These are phyloP conservation scores for Chrysoporthe puriensis DNA, from an alignment of 2,329 filamentous ascomycete genomes.

Conservation along the genomic window DNA sequence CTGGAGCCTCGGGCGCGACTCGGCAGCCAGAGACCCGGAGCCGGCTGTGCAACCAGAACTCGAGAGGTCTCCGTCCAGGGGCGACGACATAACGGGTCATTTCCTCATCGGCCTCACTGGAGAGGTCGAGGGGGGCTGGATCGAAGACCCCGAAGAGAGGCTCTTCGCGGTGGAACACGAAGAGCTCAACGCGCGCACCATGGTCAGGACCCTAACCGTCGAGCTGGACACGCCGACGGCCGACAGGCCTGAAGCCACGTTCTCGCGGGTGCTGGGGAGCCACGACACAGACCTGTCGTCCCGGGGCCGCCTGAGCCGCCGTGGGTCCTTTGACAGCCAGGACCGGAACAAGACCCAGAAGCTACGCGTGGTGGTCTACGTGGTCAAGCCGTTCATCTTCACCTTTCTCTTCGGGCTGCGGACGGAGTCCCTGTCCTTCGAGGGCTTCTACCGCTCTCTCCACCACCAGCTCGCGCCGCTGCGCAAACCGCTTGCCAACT, in stretches of 20 bases:
- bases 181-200: slow-evolving; percentile 56
- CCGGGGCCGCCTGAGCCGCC: slow-evolving; percentile 17
- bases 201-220: slow-evolving; percentile 69
- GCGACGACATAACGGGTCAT: slow-evolving; percentile 41
- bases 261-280: slow-evolving; percentile 50
- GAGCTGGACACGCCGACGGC: slow-evolving; percentile 56
- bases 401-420: slow-evolving; percentile 70
- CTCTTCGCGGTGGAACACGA: slow-evolving; percentile 33
- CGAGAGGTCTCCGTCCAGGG: slow-evolving; percentile 16
- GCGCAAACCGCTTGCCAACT: slow-evolving; percentile 57
- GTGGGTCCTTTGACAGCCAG: slow-evolving; percentile 46
- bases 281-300: slow-evolving; percentile 37
- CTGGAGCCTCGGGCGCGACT: slow-evolving; percentile 51
- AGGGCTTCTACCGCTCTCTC: slow-evolving; percentile 61
- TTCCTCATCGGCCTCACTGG: slow-evolving; percentile 73
- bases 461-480: slow-evolving; percentile 65
- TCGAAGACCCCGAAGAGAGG: slow-evolving; percentile 38
- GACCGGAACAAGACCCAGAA: slow-evolving; percentile 59
- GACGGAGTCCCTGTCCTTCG: slow-evolving; percentile 61
- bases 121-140: slow-evolving; percentile 56
- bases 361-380: slow-evolving; percentile 73
- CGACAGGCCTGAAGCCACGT: slow-evolving; percentile 48
- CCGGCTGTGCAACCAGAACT: slow-evolving; percentile 2
- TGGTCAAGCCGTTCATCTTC: slow-evolving; percentile 76
- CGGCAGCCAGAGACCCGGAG: slow-evolving; percentile 9